phyloP scores from a whole-genome alignment of 2,329 filamentous ascomycete genomes.

The Epichloe baconii region DNA sequence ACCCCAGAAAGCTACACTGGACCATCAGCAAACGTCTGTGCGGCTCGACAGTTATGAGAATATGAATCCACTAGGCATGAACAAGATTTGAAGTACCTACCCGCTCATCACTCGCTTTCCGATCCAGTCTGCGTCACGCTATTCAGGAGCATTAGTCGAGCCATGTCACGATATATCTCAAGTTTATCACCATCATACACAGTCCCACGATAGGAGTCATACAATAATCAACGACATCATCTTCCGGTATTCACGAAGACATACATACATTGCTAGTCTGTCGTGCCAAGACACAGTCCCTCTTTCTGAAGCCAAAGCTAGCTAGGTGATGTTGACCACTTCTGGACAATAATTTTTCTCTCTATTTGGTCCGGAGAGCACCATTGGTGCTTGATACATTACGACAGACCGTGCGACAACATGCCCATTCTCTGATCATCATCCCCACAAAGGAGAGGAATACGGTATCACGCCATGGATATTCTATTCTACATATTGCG shows the following conservation, averaged over 20 bases:
- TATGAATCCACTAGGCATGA: slow-evolving; percentile 44
- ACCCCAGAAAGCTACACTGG: slow-evolving; percentile 29
- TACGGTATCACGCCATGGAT: neutral
- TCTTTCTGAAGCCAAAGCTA: neutral
- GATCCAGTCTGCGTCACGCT: neutral
- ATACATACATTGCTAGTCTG: neutral
- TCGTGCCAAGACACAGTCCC: neutral
- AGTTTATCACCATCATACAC: neutral
- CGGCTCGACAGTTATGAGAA: slow-evolving; percentile 21
- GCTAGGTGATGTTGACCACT: no score
- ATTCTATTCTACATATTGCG: neutral
- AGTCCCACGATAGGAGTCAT: neutral
- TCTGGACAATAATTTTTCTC: neutral
- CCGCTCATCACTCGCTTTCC: neutral
- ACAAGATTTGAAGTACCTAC: slow-evolving; percentile 25
- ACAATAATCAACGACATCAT: neutral
- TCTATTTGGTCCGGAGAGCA: no score
- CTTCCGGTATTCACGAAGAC: neutral
- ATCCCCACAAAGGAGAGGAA: neutral
- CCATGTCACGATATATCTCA: neutral
- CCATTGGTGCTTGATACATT: no score
- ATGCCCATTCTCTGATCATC: no score
- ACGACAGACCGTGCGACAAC: no score
- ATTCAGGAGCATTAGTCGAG: neutral
- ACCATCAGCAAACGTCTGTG: slow-evolving; percentile 28